Evolutionary conservation across 2,329 filamentous ascomycete genomes (phyloP), one percentile per base, ranked within the genome.

Genomic region (Hymenoscyphus occultus): DNA sequence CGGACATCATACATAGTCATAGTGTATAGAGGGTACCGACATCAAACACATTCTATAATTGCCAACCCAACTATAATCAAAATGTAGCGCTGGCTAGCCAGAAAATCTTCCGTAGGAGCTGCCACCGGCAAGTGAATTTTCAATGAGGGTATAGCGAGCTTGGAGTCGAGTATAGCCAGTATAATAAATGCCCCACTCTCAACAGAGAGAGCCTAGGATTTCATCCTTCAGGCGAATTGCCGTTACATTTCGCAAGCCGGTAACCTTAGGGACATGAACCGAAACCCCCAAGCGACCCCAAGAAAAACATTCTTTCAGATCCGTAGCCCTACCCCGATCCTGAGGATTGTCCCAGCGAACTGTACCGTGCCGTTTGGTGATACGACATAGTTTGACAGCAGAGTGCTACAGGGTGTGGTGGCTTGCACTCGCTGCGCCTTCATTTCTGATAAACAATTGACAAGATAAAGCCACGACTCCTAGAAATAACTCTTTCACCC

Each of bases 401-500:
- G 42, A 19, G 45, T 51, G 31, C 40, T 42, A 54, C 14, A 48
- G 35, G 22, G 22, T 40, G 59, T 61, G 59, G 59, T 48, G 40
- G 59, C 40, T 61, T 42, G 59, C 59, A 51, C 48, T 54, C 35
- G 31, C 59, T 61, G 59, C 59, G 59, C 59, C 59, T 51, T 61
- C 28, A 54, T 51, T 28, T 39, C 10, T 22, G 45, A 51, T 35
- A n/a, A 35, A 35, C 28, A 35, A 35, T 28, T 32, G 40, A 48
- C 28, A 16, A 51, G 59, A 48, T 31, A 54, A 51, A 61, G 59
- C 59, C 59, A 61, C 59, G 28, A 61, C 59, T 61, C 59, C 45
- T 51, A n/a, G 48, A 61, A 61, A 61, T 61, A 61, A 39, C 40
- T 51, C 42, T 16, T 54, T 16, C 28, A 45, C 45, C n/a, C 45